Evolutionary conservation across 768 basidiomycete species (phyloP), one percentile per base, ranked within the genome.

Genomic region (Mycena crocata): DNA sequence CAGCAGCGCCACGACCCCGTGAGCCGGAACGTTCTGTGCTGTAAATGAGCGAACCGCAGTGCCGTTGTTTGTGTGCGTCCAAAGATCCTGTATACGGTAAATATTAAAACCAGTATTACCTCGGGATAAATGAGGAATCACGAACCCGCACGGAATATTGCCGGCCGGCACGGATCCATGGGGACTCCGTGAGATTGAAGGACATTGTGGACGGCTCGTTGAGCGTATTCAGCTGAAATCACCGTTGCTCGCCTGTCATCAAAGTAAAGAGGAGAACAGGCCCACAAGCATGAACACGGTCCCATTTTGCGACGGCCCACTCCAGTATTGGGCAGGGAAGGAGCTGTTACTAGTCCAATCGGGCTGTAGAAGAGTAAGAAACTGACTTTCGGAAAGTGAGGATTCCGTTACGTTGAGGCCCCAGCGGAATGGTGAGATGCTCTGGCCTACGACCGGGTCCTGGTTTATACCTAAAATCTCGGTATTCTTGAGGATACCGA

Each of bases 381-480:
- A 24, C 40, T 17, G 34, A 28, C 21, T 30, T 26, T 62, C 3
- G 13, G 19, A 15, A 15, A 51, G 31, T 26, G 24, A 9, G 24
- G 50, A 58, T 14, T 49, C 21, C 9, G 24, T 24, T 57, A 90
- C 89, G 72, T 90, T 89, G 70, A 88, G 78, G 7, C 89, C 89
- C 89, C 89, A 90, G 65, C 88, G 79, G 82, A 91, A 91, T 3
- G 90, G 90, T 15, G 88, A 85, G 58, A 91, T 83, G 61, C 85
- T 85, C 21, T 84, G 85, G 5, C 90, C 90, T 24, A 87, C 78
- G 3, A 86, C 86, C 0, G 88, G 82, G 69, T 92, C 90, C 71
- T 91, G 90, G 74, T 90, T 89, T 66, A 91, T 90, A 8, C 87
- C 89, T 15, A 91, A 78, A 37, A 91, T 86, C 72, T 91, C 90